Evolutionary conservation across 2,329 filamentous ascomycete species (phyloP), one percentile per base, ranked within the genome.

Genomic region (Rugonectria rugulosa): DNA sequence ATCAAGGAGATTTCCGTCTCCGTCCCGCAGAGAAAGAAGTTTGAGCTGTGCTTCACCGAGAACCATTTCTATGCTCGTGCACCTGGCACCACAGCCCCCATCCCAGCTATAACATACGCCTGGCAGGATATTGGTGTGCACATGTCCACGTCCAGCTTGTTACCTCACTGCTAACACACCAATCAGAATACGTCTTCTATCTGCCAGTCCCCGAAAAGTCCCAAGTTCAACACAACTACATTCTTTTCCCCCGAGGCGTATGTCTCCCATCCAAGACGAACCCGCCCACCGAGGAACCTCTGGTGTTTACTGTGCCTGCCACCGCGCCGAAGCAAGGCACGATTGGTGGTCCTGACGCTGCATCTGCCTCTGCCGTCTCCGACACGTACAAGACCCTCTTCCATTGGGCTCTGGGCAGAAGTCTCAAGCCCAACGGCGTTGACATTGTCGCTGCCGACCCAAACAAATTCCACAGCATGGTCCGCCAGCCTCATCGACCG

Each of bases 1-100:
- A 77, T 89, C 56, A 87, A 86, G 70, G 87, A 88, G 38, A 85
- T 89, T 17, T 89, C 86, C 0, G 78, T 89, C n/a, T 83, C 85
- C 1, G 79, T 88, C 4, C 87, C 87, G 0, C 84, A 87, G 73
- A 79, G 87, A 59, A 90, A 89, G 73, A 90, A 89, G 71, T 85
- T 85, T 62, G 84, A 86, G 60, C 70, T 89, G 8, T 86, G 83
- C 70, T 82, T 89, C 59, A 89, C 86, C 3, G 73, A 78, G 6
- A 78, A 79, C 56, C 82, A 84, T 60, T 65, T 88, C 27, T 88
- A 87, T 59, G 85, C 84, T 12, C 78, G 81, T 29, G 74, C 76
- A 1, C 75, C 83, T 1, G 79, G 79, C 37, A 81, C 82, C 2
- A 79, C 78, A 2, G 74, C 75, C 20, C 82, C 84, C 0, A 76